Evolutionary conservation across 1,284 basidiomycete genomes (phyloP), one percentile per base, ranked within the genome.

Genomic region (Ustilago lituana): DNA sequence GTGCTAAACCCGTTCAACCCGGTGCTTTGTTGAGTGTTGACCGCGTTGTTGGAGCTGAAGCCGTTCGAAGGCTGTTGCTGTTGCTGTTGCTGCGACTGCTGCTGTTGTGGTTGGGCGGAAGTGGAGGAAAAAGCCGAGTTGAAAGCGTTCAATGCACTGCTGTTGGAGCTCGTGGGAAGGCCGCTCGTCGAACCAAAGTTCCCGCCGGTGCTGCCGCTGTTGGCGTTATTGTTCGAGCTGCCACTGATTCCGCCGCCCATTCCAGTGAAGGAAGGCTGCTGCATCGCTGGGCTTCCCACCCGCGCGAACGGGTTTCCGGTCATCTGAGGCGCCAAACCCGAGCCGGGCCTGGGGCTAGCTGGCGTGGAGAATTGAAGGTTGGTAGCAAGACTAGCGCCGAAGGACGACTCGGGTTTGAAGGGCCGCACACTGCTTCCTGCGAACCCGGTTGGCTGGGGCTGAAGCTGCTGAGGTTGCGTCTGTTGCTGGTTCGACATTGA

Each of bases 371-470:
- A 58, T 27, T 49, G 59, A 5, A 57, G 36, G 14, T 69, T 52
- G 17, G 38, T 37, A 0, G 73, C 65, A 3, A 79, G 54, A 12
- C 49, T 63, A 10, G 64, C 44, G 6, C 77, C 77, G 35, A 79
- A 79, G 27, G 52, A 58, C 17, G 57, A 63, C 39, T 62, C 50
- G 7, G 77, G 77, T 49, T 79, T 65, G 60, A 79, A 79, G 2
- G 66, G 63, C 8, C 43, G 51, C 26, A 75, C 43, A 0, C 4
- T 35, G 49, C 56, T 71, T 0, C 74, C 77, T n/a, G 58, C 76
- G 27, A 71, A 76, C 5, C 74, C 76, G 2, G 77, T 79, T 11
- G 74, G 49, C 35, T 78, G 77, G 1, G 76, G 40, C 23, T 69
- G 63, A 46, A 78, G 17, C 29, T 58, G 27, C 17, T 65, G 48